phyloP scores from a whole-genome alignment of 78 protist genomes.

The slime mould (Dictyostelium discoideum) region DNA sequence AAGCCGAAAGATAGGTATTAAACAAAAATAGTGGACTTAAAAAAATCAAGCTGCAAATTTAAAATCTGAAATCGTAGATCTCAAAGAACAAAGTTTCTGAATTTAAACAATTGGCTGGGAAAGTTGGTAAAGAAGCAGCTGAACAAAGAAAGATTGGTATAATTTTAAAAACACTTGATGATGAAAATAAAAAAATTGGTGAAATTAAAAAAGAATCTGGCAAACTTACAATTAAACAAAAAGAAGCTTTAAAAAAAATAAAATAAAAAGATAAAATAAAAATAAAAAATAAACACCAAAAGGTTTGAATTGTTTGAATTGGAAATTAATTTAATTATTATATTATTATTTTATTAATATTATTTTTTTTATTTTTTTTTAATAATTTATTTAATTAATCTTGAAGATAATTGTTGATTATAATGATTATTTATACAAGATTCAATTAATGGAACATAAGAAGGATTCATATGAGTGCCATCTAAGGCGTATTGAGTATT shows the following conservation, averaged over 20 bases:
- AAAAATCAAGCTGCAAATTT: background rate
- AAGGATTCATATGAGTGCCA: conserved; percentile 92
- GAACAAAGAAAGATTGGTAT: background rate
- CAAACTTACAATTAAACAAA: background rate
- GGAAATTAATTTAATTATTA: too few relatives aligned
- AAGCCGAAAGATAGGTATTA: background rate
- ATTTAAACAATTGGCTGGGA: background rate
- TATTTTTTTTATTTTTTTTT: too few relatives aligned
- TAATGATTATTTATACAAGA: conserved; percentile 44
- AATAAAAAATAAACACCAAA: too few relatives aligned
- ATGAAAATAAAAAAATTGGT: background rate
- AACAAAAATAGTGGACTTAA: background rate
- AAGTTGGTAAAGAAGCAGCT: background rate
- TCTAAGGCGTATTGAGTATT: conserved; percentile 78
- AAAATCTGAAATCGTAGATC: background rate
- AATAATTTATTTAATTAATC: background rate
- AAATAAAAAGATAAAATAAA: too few relatives aligned
- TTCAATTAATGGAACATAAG: conserved; percentile 57
- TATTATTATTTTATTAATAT: background rate
- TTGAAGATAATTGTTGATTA: background rate
- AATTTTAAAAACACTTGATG: background rate
- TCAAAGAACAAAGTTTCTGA: background rate
- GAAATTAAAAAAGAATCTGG: background rate
- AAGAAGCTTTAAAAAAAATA: too few relatives aligned
- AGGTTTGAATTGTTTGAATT: too few relatives aligned